Conservation (phyloP, 1,139 yeast genomes). For the Debaryomyces sp. region DNA sequence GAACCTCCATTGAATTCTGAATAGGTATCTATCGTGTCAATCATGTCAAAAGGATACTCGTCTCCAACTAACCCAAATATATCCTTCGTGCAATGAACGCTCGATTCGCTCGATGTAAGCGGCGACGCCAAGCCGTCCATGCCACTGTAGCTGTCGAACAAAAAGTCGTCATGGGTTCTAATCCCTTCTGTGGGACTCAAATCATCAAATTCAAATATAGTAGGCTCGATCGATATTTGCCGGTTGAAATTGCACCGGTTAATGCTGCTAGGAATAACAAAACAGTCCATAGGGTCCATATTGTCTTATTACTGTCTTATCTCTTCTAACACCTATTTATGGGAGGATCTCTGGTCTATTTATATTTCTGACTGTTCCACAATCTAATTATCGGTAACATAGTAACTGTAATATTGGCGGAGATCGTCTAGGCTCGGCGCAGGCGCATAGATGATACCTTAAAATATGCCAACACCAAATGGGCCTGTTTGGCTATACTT, state of each 20-base stretch:
- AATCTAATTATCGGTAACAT: not conserved
- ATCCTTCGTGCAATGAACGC: constrained; percentile 1
- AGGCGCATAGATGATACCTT: constrained; percentile 5
- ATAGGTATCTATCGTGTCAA: not conserved
- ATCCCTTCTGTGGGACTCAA: not conserved
- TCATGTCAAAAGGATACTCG: not conserved
- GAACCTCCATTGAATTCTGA: not conserved
- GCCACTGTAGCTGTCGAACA: not conserved
- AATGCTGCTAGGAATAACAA: not conserved
- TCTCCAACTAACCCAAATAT: constrained; percentile 1
- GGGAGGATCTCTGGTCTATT: constrained; percentile 1
- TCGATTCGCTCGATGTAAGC: constrained; percentile 5
- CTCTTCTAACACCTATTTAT: not conserved
- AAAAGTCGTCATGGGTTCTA: not conserved
- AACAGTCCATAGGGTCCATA: constrained; percentile 2
- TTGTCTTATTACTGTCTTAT: not conserved
- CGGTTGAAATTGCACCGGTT: not conserved
- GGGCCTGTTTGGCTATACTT: not conserved
- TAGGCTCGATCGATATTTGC: not conserved
- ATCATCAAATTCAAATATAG: not conserved
- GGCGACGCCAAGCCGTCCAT: constrained; percentile 4
- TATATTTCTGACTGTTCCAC: not conserved
- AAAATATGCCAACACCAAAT: constrained; percentile 1
- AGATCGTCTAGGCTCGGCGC: constrained; percentile 6
- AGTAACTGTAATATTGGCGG: not conserved